Percentiles rank a stretch among this genome's conserved stretches.
These are phyloP conservation scores for Corchorus olitorius DNA, from an alignment of 345 rosid species.

Conservation along the genomic window DNA sequence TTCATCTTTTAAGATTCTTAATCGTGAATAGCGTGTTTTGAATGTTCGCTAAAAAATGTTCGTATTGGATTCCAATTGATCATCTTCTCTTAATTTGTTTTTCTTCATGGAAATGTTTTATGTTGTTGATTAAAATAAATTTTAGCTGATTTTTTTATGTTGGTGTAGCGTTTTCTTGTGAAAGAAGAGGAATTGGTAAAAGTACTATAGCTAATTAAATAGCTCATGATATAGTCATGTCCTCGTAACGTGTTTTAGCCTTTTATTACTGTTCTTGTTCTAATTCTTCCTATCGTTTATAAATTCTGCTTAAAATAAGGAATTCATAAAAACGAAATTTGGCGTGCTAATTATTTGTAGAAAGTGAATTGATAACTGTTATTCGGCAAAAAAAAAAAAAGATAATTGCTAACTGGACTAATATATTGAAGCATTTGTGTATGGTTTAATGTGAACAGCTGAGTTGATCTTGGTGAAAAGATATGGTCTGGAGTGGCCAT, in stretches of 20 bases:
- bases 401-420: not conserved
- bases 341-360: not conserved
- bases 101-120: not conserved
- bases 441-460: constrained; percentile 21
- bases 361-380: constrained; percentile 7
- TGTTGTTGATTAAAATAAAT: not conserved
- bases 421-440: not conserved
- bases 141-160: not conserved
- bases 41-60: not conserved
- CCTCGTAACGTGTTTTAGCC: no score
- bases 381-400: no score
- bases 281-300: no score
- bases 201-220: no score
- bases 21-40: constrained; percentile 3
- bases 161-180: not conserved
- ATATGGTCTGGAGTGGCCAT: constrained; percentile 30
- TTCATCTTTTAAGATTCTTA: not conserved
- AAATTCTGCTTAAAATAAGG: not conserved
- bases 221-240: no score
- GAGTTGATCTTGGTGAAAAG: constrained; percentile 6
- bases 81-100: not conserved
- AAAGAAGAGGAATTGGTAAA: not conserved
- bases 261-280: no score
- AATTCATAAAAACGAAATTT: not conserved
- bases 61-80: constrained; percentile 12